phyloP scores from a whole-genome alignment of 1,284 basidiomycete species.

The Boletellus dicymbophilus region DNA sequence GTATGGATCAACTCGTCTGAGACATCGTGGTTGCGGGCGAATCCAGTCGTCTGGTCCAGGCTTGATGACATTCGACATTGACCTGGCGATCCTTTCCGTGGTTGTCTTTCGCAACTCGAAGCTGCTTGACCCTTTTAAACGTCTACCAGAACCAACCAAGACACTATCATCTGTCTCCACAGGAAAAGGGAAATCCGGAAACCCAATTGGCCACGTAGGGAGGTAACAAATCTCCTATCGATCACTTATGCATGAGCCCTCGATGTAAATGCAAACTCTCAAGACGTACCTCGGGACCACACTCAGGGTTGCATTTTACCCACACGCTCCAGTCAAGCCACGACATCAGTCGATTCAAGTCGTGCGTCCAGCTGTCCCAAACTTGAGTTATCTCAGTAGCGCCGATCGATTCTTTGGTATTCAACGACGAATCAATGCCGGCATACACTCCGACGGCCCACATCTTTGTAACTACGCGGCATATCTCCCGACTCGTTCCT shows the following conservation, averaged over 20 bases:
- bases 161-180: not conserved
- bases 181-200: not conserved
- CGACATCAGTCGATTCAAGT: constrained; percentile 29
- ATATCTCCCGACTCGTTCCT: constrained; percentile 43
- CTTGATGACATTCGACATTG: not conserved
- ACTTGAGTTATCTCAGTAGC: constrained; percentile 4
- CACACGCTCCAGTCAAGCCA: constrained; percentile 44
- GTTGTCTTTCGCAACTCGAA: not conserved
- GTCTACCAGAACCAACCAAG: not conserved
- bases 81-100: not conserved
- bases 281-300: constrained; percentile 31
- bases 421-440: constrained; percentile 28
- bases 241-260: not conserved
- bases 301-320: constrained; percentile 38
- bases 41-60: constrained; percentile 18
- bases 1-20: constrained; percentile 16
- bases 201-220: not conserved
- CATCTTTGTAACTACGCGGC: constrained; percentile 42
- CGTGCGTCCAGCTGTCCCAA: constrained; percentile 22
- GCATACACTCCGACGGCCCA: constrained; percentile 41
- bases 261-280: not conserved
- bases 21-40: constrained; percentile 24
- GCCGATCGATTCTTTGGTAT: not conserved
- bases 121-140: not conserved
- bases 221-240: not conserved